Evolutionary conservation across 176 grass and related monocot genomes (phyloP).

Genomic region (Paspalum vaginatum): DNA sequence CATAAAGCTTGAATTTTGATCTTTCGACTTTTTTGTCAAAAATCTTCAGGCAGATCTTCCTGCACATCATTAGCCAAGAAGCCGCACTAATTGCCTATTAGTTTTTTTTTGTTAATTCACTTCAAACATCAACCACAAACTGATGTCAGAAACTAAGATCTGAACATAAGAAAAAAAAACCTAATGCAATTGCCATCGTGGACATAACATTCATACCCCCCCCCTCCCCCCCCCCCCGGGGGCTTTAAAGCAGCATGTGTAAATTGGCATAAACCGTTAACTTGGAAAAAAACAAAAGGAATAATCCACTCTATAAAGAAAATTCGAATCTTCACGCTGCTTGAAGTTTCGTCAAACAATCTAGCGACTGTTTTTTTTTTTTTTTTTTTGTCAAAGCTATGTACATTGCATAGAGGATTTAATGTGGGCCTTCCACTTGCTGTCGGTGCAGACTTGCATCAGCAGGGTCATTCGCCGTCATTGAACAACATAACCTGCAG

Average conservation of each 20-base stretch:
- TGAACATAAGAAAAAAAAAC: constrained; percentile 7
- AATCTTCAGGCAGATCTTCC: background rate
- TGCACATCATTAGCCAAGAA: background rate
- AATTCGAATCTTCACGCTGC: constrained; percentile 1
- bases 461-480: constrained; percentile 39
- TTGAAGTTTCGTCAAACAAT: constrained; percentile 48
- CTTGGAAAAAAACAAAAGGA: background rate
- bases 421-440: constrained; percentile 11
- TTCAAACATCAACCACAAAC: background rate
- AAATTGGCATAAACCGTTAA: constrained; percentile 22
- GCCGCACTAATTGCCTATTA: background rate
- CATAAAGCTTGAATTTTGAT: background rate
- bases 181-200: background rate
- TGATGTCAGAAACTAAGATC: constrained; percentile 16
- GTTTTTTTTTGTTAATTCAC: background rate
- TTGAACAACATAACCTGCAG: constrained; percentile 68
- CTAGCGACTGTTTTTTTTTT: constrained; percentile 13
- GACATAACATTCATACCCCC: background rate
- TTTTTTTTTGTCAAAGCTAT: constrained; percentile 35
- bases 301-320: constrained; percentile 33
- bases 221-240: too few relatives aligned
- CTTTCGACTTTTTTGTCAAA: background rate
- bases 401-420: constrained; percentile 42
- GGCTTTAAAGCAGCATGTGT: constrained; percentile 10
- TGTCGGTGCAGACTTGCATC: constrained; percentile 19